phyloP scores from a whole-genome alignment of 805 yeast genomes.

The Blastobotrys mokoenaii region DNA sequence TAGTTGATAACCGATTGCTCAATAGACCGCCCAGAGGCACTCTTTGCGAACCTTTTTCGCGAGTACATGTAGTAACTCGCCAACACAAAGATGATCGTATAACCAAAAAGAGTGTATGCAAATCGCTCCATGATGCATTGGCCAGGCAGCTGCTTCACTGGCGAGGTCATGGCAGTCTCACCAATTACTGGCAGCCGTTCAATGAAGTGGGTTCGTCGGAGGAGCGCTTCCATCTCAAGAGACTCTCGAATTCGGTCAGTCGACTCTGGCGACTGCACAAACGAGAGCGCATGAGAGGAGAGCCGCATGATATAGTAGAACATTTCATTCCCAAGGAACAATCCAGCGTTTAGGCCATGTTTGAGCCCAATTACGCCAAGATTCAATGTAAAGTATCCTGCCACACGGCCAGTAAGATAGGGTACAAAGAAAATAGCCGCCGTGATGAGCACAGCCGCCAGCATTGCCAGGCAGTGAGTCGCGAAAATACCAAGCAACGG shows the following conservation, averaged over 20 bases:
- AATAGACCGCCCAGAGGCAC: conserved; percentile 1
- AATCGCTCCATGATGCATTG: conserved; percentile 8
- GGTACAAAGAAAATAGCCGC: conserved; percentile 20
- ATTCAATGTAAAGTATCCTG: not conserved
- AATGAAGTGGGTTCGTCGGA: not conserved
- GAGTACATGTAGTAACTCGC: conserved; percentile 5
- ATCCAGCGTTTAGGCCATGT: not conserved
- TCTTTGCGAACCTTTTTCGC: conserved; percentile 8
- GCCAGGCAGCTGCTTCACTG: conserved; percentile 1
- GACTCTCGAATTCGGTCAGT: no score
- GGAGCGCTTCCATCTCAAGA: not conserved
- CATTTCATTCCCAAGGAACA: not conserved
- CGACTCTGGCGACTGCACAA: no score
- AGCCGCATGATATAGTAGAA: not conserved
- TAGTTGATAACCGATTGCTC: conserved; percentile 12
- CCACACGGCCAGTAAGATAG: conserved; percentile 19
- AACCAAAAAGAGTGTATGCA: conserved; percentile 8
- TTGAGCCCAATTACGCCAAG: not conserved
- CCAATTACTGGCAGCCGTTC: not conserved
- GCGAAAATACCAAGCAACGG: conserved; percentile 18
- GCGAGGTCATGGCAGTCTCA: not conserved
- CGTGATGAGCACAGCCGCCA: conserved; percentile 13
- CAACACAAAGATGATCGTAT: conserved; percentile 1
- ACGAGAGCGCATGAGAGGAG: no score
- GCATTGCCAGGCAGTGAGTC: conserved; percentile 14